Percentiles rank a stretch among this genome's conserved stretches.
Evolutionary conservation across 768 basidiomycete species (phyloP).

Genomic region (Mycena capillaripes): DNA sequence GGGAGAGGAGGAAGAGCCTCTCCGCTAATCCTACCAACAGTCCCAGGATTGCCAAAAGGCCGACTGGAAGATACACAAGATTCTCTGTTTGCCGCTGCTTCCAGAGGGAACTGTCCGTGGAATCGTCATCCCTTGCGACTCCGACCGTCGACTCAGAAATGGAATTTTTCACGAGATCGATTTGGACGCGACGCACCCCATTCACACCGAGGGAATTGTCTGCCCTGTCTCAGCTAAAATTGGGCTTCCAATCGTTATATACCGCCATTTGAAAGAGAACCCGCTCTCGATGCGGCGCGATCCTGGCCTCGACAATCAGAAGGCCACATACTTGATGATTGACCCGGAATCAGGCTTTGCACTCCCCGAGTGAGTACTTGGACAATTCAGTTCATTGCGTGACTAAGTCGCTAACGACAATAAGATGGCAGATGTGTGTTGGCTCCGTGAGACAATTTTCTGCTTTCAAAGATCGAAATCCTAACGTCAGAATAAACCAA

Average conservation of each 20-base stretch:
- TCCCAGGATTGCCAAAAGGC: background rate
- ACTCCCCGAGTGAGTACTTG: constrained; percentile 35
- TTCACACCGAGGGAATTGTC: constrained; percentile 40
- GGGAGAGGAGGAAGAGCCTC: too few species aligned
- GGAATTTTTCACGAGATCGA: background rate
- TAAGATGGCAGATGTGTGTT: constrained; percentile 33
- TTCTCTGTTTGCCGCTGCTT: background rate
- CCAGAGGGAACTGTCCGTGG: background rate
- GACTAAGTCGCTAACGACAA: background rate
- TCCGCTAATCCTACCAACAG: background rate
- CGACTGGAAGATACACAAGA: background rate
- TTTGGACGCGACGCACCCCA: constrained; percentile 39
- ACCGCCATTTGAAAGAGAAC: constrained; percentile 41
- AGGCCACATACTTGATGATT: constrained; percentile 46
- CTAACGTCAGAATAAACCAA: background rate
- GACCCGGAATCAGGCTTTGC: constrained; percentile 44
- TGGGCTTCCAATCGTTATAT: constrained; percentile 46
- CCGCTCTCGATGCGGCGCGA: constrained; percentile 39
- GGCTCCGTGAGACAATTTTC: constrained; percentile 16
- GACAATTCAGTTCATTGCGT: background rate
- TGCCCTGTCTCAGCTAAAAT: constrained; percentile 45
- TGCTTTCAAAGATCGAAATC: background rate
- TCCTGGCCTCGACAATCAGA: constrained; percentile 45
- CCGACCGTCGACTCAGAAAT: background rate
- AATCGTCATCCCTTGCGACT: background rate